phyloP scores from a whole-genome alignment of 495 filamentous ascomycete species.

The Copromyces sp. region DNA sequence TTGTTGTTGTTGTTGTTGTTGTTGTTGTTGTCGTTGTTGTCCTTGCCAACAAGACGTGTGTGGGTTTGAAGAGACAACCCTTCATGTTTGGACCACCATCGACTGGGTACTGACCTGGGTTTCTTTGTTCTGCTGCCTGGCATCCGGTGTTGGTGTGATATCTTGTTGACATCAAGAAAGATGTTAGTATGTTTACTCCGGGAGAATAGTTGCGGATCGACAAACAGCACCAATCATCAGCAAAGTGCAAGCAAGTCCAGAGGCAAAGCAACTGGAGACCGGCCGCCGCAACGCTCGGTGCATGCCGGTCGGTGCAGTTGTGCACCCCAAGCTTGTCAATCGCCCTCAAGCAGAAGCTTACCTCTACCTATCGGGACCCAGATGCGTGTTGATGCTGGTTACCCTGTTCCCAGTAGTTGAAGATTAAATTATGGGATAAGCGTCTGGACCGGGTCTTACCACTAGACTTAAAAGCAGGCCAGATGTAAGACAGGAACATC shows the following conservation, averaged over 20 bases:
- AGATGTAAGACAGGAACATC: neutral
- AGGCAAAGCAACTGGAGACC: neutral
- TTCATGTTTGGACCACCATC: neutral
- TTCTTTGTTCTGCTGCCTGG: neutral
- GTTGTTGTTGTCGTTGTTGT: neutral
- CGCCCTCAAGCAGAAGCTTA: neutral
- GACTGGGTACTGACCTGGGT: neutral
- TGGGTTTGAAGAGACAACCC: neutral
- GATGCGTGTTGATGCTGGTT: neutral
- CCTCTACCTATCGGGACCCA: neutral
- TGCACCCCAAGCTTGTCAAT: neutral
- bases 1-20: neutral
- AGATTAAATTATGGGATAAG: neutral
- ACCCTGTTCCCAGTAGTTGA: neutral
- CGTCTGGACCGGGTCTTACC: neutral
- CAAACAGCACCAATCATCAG: neutral
- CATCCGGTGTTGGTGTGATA: neutral
- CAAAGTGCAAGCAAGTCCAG: neutral
- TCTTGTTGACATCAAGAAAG: neutral
- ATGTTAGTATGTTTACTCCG: neutral
- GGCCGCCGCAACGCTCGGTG: neutral
- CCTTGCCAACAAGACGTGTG: neutral
- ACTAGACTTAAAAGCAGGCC: neutral
- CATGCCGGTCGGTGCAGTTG: neutral
- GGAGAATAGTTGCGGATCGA: neutral